These are phyloP conservation scores for Larix sibirica DNA, from an alignment of 83 land plant genomes.

Conservation along the genomic window DNA sequence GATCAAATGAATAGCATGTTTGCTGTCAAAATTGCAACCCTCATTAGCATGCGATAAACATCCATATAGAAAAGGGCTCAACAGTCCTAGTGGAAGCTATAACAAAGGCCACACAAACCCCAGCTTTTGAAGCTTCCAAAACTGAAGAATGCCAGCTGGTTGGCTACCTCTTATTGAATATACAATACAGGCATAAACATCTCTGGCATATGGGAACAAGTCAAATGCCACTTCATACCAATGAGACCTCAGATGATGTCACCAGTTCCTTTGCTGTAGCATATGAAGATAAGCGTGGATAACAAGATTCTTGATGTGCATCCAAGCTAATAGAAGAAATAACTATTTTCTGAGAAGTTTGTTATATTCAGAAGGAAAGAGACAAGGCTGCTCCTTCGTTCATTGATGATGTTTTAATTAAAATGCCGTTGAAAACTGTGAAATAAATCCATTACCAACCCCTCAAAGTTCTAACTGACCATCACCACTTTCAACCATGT, in stretches of 20 bases:
- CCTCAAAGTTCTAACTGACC: background rate
- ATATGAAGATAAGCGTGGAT: background rate
- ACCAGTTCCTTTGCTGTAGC: constrained; percentile 6
- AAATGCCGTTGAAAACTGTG: background rate
- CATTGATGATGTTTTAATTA: background rate
- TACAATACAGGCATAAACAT: background rate
- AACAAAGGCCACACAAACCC: constrained; percentile 7
- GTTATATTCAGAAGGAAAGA: constrained; percentile 3
- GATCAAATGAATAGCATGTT: background rate
- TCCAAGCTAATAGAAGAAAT: background rate
- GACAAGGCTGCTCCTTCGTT: background rate
- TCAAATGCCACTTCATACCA: background rate
- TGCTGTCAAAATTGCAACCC: constrained; percentile 15
- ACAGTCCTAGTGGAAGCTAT: background rate
- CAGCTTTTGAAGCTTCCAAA: constrained; percentile 11
- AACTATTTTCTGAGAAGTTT: constrained; percentile 1
- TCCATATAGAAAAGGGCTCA: background rate
- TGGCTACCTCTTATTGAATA: background rate
- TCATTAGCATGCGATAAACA: background rate
- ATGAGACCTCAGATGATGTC: background rate
- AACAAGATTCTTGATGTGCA: background rate
- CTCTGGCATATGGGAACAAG: background rate
- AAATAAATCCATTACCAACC: background rate
- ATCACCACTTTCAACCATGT: background rate
- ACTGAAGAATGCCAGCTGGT: constrained; percentile 2